Evolutionary conservation across 495 filamentous ascomycete species (phyloP), one percentile per base, ranked within the genome.

Genomic region (Pyronema domesticum): DNA sequence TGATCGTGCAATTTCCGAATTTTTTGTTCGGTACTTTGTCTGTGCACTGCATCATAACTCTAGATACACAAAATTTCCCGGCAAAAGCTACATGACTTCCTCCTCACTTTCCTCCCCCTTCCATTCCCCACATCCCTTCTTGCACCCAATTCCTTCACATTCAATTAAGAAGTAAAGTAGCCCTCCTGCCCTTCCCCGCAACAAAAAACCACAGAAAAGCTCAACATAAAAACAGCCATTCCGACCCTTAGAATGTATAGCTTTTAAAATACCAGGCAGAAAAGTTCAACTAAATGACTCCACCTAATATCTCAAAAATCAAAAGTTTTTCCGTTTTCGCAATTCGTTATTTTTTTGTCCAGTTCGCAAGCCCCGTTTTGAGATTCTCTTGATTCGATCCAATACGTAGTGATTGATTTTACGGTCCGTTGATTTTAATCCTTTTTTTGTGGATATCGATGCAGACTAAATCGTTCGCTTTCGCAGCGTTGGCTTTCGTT

Each of bases 211-310:
- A 42, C 11, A 42, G 1, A 17, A 17, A 1, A 1, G 23, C 9
- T 10, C 14, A 10, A 10, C n/a, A 14, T 5, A 47, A 47, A 47
- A 23, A 10, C 10, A 1, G 7, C 3, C 9, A 36, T 23, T 13
- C 23, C 34, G 13, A 18, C 34, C 34, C 34, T n/a, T 34, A 14
- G 48, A 51, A n/a, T 43, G 39, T 43, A 43, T 13, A 3, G 17
- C 13, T 37, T 17, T 36, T n/a, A n/a, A 37, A 9, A 30, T 34
- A 35, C 4, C 35, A n/a, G 50, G 14, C 19, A 43, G 35, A 43
- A 43, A 53, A 40, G 50, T 15, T 53, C 50, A 53, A 53, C 36
- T 40, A 33, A 53, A 53, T 53, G 50, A 53, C 36, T 53, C 50
- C 50, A 18, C 37, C 50, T 7, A 6, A 13, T 17, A 17, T 43